Percentiles rank a stretch among this genome's conserved stretches.
Evolutionary conservation across 164 flowering plant species (phyloP).

Genomic region (Saururus chinensis): DNA sequence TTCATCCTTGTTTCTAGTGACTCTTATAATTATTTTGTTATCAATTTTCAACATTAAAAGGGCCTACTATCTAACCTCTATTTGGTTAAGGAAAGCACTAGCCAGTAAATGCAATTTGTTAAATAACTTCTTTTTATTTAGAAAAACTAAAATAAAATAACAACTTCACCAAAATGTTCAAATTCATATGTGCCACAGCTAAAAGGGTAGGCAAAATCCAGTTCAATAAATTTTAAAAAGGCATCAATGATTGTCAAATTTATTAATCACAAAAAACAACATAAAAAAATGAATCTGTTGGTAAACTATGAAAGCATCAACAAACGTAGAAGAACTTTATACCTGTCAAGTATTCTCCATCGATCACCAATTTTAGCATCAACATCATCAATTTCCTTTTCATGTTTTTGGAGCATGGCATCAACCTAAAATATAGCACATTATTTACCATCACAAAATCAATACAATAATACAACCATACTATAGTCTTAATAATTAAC

Average conservation of each 20-base stretch:
- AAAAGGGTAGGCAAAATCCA: neutral
- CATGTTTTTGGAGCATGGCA: slow-evolving; percentile 85
- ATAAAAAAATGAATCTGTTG: neutral
- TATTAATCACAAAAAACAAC: too few species aligned
- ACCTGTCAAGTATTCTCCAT: slow-evolving; percentile 89
- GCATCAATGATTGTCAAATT: too few species aligned
- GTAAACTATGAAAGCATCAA: neutral
- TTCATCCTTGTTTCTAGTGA: neutral
- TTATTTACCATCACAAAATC: neutral
- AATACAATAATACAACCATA: neutral
- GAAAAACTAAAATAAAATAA: too few species aligned
- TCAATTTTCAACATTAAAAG: neutral
- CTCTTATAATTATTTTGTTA: neutral
- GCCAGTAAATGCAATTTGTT: too few species aligned
- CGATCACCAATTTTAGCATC: slow-evolving; percentile 83
- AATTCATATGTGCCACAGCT: too few species aligned
- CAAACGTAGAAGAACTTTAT: neutral
- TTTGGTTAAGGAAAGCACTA: too few species aligned
- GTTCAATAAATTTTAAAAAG: too few species aligned
- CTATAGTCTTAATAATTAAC: neutral
- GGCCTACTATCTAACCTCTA: neutral
- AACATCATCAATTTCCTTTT: slow-evolving; percentile 94
- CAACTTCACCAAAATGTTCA: too few species aligned
- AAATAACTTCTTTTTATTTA: too few species aligned
- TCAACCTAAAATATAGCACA: slow-evolving; percentile 49